Conservation (phyloP, 345 rosid genomes). For the Moringa oleifera region DNA sequence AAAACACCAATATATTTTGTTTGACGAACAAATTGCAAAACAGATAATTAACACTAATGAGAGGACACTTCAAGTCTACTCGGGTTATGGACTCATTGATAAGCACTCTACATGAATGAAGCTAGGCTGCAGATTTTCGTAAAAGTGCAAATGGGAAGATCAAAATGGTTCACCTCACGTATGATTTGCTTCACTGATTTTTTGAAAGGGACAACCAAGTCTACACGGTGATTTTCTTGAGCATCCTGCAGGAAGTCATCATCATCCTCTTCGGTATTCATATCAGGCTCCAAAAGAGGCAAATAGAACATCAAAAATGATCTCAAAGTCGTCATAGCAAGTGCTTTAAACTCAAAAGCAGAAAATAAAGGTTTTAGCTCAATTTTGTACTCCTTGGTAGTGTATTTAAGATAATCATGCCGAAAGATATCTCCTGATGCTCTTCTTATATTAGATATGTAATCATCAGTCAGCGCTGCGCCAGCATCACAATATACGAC, state of each 20-base stretch:
- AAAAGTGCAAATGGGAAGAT: neutral
- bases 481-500: constrained; percentile 92
- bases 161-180: constrained; percentile 58
- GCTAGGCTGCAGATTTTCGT: neutral
- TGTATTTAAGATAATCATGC: constrained; percentile 37
- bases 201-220: constrained; percentile 78
- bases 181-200: constrained; percentile 81
- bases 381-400: constrained; percentile 60
- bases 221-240: constrained; percentile 39
- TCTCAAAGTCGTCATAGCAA: constrained; percentile 81
- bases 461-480: constrained; percentile 51
- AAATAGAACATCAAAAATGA: constrained; percentile 78
- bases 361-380: constrained; percentile 78
- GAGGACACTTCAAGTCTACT: neutral
- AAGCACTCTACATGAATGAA: neutral
- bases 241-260: constrained; percentile 57
- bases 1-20: no score
- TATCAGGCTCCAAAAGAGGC: constrained; percentile 85
- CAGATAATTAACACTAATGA: neutral
- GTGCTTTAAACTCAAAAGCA: constrained; percentile 70
- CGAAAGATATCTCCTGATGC: constrained; percentile 35
- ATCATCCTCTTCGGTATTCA: constrained; percentile 51
- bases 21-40: no score
- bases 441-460: constrained; percentile 40
- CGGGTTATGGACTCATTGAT: neutral